Conservation (phyloP, 352 stramenopile species). For the Blastocystis sp. region DNA sequence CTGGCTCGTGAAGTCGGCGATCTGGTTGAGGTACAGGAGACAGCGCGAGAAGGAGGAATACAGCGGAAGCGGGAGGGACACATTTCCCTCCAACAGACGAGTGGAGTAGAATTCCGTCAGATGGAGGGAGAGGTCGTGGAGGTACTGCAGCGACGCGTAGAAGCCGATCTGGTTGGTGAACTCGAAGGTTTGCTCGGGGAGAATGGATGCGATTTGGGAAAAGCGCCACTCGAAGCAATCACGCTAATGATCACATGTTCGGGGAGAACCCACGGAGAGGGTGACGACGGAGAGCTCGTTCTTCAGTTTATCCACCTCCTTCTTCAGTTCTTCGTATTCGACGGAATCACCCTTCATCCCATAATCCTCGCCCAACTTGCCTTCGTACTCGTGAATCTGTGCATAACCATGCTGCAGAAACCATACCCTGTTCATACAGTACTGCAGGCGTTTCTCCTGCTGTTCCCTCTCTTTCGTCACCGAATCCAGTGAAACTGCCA, state of each 20-base stretch:
- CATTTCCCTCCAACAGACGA: background rate
- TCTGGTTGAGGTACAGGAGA: slow-evolving; percentile 53
- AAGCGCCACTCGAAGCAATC: background rate
- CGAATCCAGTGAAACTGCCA: background rate
- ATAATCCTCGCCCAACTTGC: too few relatives aligned
- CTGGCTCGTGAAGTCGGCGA: background rate
- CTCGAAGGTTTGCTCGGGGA: background rate
- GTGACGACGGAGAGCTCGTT: too few relatives aligned
- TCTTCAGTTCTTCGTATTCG: too few relatives aligned
- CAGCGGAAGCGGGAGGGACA: slow-evolving; percentile 20
- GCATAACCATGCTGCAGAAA: too few relatives aligned
- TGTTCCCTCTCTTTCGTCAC: background rate
- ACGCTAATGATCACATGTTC: too few relatives aligned
- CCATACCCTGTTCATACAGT: too few relatives aligned
- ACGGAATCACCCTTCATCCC: too few relatives aligned
- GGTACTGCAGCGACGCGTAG: background rate
- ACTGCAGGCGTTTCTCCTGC: background rate
- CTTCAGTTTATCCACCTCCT: too few relatives aligned
- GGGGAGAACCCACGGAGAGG: too few relatives aligned
- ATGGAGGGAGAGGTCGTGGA: background rate
- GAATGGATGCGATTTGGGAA: background rate
- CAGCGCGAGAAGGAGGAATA: slow-evolving; percentile 36
- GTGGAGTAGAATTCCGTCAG: background rate
- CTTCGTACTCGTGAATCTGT: too few relatives aligned
- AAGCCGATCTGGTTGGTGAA: background rate